Evolutionary conservation across 2,329 filamentous ascomycete genomes (phyloP).

Genomic region (Pyricularia pennisetigena): DNA sequence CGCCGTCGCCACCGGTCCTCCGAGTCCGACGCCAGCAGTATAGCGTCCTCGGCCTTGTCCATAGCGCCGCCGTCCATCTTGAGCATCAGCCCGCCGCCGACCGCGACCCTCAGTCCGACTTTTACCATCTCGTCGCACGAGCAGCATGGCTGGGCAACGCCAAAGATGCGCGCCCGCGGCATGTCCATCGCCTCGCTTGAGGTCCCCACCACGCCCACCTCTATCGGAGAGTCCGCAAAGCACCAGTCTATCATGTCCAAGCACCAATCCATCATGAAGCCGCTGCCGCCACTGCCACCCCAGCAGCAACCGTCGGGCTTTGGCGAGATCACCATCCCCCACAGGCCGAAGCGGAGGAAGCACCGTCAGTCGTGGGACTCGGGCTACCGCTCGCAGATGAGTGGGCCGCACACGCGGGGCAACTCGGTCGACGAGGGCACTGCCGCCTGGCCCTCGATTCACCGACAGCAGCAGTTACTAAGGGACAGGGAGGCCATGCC

Average conservation of each 20-base stretch:
- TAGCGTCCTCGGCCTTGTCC: constrained; percentile 2
- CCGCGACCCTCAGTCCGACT: constrained; percentile 3
- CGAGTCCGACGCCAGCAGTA: constrained; percentile 4
- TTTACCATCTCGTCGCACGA: constrained; percentile 4
- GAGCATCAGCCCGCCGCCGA: constrained; percentile 2
- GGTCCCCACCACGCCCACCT: not conserved
- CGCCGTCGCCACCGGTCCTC: constrained; percentile 1
- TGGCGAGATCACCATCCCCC: not conserved
- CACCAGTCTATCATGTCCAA: not conserved
- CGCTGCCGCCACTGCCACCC: not conserved
- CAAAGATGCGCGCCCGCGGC: not conserved
- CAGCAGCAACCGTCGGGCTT: not conserved
- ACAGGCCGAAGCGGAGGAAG: not conserved
- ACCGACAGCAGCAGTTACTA: not conserved
- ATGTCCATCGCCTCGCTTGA: not conserved
- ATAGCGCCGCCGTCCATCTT: constrained; percentile 2
- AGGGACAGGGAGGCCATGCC: constrained; percentile 1
- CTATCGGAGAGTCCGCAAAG: not conserved
- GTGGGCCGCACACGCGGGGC: constrained; percentile 3
- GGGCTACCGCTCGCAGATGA: constrained; percentile 2
- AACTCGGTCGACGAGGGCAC: not conserved
- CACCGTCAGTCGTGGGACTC: constrained; percentile 5
- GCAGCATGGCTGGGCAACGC: not conserved
- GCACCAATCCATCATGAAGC: not conserved
- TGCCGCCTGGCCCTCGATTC: not conserved